phyloP scores from a whole-genome alignment of 176 grass and related monocot species.

The Aegilops bicornis region DNA sequence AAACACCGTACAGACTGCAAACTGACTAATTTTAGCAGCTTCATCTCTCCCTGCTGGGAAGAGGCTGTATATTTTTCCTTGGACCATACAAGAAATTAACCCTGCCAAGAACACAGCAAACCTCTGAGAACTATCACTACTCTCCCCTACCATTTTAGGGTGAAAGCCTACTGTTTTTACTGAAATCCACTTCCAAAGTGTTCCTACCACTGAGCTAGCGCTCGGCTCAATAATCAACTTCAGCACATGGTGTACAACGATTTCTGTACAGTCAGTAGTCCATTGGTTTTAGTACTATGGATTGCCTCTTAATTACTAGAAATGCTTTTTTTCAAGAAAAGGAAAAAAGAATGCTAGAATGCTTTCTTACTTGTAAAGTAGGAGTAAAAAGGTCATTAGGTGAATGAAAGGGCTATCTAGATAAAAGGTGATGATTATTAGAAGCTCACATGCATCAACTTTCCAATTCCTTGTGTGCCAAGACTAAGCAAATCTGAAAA shows the following conservation, averaged over 20 bases:
- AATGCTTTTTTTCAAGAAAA: too few relatives aligned
- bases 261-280: too few relatives aligned
- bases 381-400: not conserved
- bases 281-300: too few relatives aligned
- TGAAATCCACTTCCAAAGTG: too few relatives aligned
- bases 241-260: too few relatives aligned
- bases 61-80: too few relatives aligned
- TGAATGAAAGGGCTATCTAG: not conserved
- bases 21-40: too few relatives aligned
- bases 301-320: too few relatives aligned
- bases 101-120: conserved; percentile 3
- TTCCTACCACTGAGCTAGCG: too few relatives aligned
- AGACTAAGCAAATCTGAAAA: conserved; percentile 34
- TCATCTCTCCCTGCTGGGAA: too few relatives aligned
- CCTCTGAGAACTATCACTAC: not conserved
- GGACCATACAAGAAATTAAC: not conserved
- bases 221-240: too few relatives aligned
- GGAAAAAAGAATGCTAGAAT: too few relatives aligned
- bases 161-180: not conserved
- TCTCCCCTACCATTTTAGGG: not conserved
- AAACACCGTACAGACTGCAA: not conserved
- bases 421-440: conserved; percentile 17
- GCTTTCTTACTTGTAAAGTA: not conserved
- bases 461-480: conserved; percentile 15
- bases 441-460: conserved; percentile 12